phyloP scores from a whole-genome alignment of 192 early-diverging fungal species.

The Spizellomyces sp. region DNA sequence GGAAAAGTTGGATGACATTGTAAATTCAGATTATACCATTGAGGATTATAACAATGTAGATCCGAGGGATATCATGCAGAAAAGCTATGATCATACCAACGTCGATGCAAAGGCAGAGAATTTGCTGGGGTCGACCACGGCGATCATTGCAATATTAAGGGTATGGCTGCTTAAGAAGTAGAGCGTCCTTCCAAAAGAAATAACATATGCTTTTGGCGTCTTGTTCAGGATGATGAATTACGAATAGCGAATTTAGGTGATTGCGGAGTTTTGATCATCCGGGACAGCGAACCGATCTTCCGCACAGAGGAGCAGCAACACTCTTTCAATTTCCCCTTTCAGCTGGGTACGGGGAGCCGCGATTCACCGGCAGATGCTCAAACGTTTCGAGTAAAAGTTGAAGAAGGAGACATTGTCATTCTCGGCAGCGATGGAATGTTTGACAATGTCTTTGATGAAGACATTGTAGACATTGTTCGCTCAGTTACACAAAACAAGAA shows the following conservation, averaged over 20 bases:
- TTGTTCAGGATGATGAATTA: slow-evolving; percentile 78
- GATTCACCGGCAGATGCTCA: slow-evolving; percentile 85
- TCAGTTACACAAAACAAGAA: slow-evolving; percentile 9
- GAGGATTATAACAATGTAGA: slow-evolving; percentile 78
- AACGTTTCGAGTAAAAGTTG: slow-evolving; percentile 79
- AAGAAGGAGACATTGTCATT: slow-evolving; percentile 91
- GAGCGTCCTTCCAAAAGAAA: no score
- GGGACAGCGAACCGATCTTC: slow-evolving; percentile 86
- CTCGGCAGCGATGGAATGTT: slow-evolving; percentile 93
- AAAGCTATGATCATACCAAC: slow-evolving; percentile 74
- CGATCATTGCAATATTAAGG: slow-evolving; percentile 81
- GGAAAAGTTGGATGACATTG: slow-evolving; percentile 82
- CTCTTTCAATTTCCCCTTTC: slow-evolving; percentile 98
- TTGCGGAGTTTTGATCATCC: slow-evolving; percentile 87
- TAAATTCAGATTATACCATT: slow-evolving; percentile 66
- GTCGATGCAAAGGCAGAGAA: slow-evolving; percentile 71
- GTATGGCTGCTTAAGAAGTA: slow-evolving; percentile 22
- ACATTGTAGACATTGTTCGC: slow-evolving; percentile 86
- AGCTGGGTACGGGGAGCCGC: slow-evolving; percentile 84
- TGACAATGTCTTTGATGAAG: slow-evolving; percentile 98
- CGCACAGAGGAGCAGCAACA: slow-evolving; percentile 97
- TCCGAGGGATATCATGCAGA: slow-evolving; percentile 80
- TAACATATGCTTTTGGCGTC: no score
- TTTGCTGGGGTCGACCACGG: slow-evolving; percentile 91
- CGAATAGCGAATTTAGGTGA: slow-evolving; percentile 95